phyloP scores from a whole-genome alignment of 495 filamentous ascomycete genomes.

The Neurospora sp. region DNA sequence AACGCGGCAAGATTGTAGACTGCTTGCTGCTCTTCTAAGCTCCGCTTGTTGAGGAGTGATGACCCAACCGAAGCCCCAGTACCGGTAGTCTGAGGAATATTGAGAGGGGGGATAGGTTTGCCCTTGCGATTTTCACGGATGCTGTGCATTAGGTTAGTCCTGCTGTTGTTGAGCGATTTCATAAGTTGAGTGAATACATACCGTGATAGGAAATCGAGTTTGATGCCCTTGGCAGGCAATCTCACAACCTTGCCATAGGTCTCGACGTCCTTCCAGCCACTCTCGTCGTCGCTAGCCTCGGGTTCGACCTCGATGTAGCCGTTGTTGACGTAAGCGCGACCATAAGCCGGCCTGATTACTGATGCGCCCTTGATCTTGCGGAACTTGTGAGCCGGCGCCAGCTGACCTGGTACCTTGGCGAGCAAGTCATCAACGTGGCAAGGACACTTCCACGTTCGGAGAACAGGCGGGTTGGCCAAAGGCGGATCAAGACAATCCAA shows the following conservation, averaged over 20 bases:
- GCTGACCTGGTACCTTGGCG: constrained; percentile 22
- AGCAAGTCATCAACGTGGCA: constrained; percentile 61
- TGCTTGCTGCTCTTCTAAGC: constrained; percentile 38
- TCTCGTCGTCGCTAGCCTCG: constrained; percentile 41
- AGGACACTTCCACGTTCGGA: constrained; percentile 78
- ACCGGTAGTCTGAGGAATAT: constrained; percentile 1
- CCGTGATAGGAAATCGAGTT: constrained; percentile 61
- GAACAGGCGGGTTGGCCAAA: constrained; percentile 60
- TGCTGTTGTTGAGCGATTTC: not conserved
- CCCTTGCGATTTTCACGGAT: constrained; percentile 25
- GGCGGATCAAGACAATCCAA: constrained; percentile 86
- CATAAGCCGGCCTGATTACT: constrained; percentile 35
- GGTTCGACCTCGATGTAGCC: constrained; percentile 70
- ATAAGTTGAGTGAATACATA: constrained; percentile 20
- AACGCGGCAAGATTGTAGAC: constrained; percentile 48
- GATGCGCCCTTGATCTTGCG: constrained; percentile 43
- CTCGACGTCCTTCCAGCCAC: constrained; percentile 29
- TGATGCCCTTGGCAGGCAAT: constrained; percentile 63
- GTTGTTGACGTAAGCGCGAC: constrained; percentile 58
- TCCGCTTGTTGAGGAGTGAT: constrained; percentile 7
- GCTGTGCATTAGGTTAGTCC: constrained; percentile 14
- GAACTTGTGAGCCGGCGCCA: constrained; percentile 39
- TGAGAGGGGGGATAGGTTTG: constrained; percentile 13
- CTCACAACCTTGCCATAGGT: constrained; percentile 53
- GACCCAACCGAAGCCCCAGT: not conserved